These are phyloP conservation scores for Ascochyta koolunga DNA, from an alignment of 2,329 filamentous ascomycete genomes.

Conservation along the genomic window DNA sequence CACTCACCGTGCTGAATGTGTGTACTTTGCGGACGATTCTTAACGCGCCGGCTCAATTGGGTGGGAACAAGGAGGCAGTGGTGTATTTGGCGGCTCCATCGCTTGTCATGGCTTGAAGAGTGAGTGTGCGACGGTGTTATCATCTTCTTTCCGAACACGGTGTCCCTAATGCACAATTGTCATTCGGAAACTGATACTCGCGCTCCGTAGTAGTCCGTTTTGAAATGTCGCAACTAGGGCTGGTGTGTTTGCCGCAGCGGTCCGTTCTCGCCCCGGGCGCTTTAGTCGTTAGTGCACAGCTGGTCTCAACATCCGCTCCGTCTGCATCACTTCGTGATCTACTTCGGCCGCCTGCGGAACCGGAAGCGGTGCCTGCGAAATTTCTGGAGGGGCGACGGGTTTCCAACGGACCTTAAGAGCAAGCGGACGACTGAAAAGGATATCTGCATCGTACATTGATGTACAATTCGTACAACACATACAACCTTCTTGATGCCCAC, in stretches of 20 bases:
- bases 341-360: background rate
- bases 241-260: background rate
- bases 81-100: background rate
- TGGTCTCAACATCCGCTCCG: background rate
- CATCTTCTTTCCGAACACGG: background rate
- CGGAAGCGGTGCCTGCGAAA: slow-evolving; percentile 1
- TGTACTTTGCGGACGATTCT: background rate
- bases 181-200: background rate
- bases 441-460: background rate
- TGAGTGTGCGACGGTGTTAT: background rate
- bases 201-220: background rate
- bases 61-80: background rate
- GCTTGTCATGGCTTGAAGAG: background rate
- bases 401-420: background rate
- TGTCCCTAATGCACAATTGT: background rate
- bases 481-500: background rate
- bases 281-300: background rate
- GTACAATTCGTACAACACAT: slow-evolving; percentile 1
- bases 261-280: background rate
- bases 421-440: background rate
- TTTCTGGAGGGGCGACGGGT: background rate
- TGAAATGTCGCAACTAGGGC: background rate
- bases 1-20: background rate
- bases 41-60: background rate
- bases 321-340: background rate